Percentiles rank a stretch among this genome's conserved stretches.
These are phyloP conservation scores for Paramecium sonneborni DNA, from an alignment of 73 alveolate genomes.

Conservation along the genomic window DNA sequence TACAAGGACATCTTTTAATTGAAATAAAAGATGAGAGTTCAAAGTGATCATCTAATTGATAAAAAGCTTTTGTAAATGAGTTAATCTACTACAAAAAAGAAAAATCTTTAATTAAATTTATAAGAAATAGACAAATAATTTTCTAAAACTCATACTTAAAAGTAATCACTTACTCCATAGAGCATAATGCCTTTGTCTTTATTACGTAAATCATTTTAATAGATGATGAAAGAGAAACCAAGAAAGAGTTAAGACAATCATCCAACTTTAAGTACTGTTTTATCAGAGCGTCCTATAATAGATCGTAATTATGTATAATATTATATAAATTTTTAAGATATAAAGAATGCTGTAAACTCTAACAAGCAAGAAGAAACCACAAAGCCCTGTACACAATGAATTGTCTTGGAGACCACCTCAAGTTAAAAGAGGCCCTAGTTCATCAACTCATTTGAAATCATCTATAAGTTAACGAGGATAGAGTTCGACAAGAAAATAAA, in stretches of 20 bases:
- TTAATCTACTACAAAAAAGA: neutral
- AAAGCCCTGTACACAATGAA: neutral
- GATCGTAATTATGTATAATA: conserved; percentile 40
- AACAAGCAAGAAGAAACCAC: neutral
- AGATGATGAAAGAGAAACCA: neutral
- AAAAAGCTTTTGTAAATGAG: neutral
- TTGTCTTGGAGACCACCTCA: conserved; percentile 40
- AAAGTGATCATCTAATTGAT: conserved; percentile 18
- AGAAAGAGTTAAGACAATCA: neutral
- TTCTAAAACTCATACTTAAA: neutral
- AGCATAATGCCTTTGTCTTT: conserved; percentile 18
- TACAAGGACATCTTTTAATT: neutral
- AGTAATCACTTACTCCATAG: neutral
- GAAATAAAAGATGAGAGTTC: conserved; percentile 20
- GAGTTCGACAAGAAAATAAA: neutral
- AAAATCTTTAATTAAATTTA: neutral
- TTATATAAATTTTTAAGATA: neutral
- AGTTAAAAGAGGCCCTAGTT: neutral
- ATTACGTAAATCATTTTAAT: neutral
- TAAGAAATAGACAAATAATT: neutral
- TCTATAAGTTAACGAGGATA: neutral
- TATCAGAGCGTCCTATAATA: conserved; percentile 26
- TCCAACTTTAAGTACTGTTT: conserved; percentile 33
- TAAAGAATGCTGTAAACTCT: neutral
- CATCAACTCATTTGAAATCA: conserved; percentile 42